Evolutionary conservation across 345 rosid genomes (phyloP).

Genomic region (Citrus cavaleriei): DNA sequence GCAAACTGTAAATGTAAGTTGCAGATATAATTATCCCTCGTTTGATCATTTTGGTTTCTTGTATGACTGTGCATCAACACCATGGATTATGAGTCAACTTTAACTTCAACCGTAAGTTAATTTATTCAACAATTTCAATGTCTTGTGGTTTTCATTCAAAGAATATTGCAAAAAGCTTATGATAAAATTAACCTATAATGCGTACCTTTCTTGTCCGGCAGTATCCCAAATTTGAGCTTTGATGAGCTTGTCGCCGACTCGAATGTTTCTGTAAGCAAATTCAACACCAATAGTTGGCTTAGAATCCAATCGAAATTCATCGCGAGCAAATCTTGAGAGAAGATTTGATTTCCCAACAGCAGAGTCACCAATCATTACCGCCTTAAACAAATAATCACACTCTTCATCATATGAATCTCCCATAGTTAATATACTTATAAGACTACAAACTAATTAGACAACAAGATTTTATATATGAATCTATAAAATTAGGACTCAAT

Average conservation of each 20-base stretch:
- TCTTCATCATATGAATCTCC: conserved; percentile 66
- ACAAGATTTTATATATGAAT: too few species aligned
- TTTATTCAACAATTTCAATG: not conserved
- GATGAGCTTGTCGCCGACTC: conserved; percentile 64
- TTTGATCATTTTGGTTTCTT: not conserved
- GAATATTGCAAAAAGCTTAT: not conserved
- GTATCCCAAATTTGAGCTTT: conserved; percentile 94
- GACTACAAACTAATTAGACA: too few species aligned
- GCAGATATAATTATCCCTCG: too few species aligned
- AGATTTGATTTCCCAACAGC: conserved; percentile 90
- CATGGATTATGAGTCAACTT: not conserved
- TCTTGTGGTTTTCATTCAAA: not conserved
- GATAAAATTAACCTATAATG: not conserved
- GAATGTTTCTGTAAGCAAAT: conserved; percentile 70
- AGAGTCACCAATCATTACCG: conserved; percentile 77
- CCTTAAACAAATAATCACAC: conserved; percentile 85
- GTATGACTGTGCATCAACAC: not conserved
- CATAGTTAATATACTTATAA: conserved; percentile 15
- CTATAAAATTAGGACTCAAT: too few species aligned
- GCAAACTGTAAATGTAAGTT: too few species aligned
- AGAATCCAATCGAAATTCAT: conserved; percentile 79
- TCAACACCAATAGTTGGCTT: conserved; percentile 93
- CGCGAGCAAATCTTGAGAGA: conserved; percentile 63
- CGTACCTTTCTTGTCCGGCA: conserved; percentile 90
- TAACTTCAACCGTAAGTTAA: not conserved